These are phyloP conservation scores for Xylariaceae sp. DNA, from an alignment of 2,329 filamentous ascomycete genomes.

Conservation along the genomic window DNA sequence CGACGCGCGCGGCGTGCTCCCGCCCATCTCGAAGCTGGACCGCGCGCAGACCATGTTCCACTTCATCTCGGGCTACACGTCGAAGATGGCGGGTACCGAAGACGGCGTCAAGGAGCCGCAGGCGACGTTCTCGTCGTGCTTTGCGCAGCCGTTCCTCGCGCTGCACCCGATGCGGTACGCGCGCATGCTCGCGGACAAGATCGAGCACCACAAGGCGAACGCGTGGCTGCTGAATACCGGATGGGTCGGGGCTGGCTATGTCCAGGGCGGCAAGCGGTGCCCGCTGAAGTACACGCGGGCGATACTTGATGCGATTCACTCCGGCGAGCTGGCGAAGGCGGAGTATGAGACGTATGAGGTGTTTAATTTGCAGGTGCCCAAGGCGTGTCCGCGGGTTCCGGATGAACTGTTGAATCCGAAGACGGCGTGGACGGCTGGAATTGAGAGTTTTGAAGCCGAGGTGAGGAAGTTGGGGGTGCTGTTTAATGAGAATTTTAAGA, in stretches of 20 bases:
- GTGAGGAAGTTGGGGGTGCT: slow-evolving; percentile 84
- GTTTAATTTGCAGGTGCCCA: slow-evolving; percentile 97
- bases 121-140: slow-evolving; percentile 98
- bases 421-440: slow-evolving; percentile 81
- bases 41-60: slow-evolving; percentile 99
- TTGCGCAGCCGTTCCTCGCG: slow-evolving; percentile 97
- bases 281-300: slow-evolving; percentile 98
- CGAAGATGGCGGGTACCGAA: slow-evolving; percentile 99
- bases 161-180: slow-evolving; percentile 99
- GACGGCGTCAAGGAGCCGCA: slow-evolving; percentile 95
- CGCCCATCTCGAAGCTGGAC: slow-evolving; percentile 95
- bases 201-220: slow-evolving; percentile 87
- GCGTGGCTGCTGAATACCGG: slow-evolving; percentile 88
- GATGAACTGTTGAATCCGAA: slow-evolving; percentile 90
- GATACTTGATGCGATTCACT: slow-evolving; percentile 97
- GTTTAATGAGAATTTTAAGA: slow-evolving; percentile 97
- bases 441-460: slow-evolving; percentile 74
- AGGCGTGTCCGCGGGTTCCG: slow-evolving; percentile 81
- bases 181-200: slow-evolving; percentile 98
- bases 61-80: slow-evolving; percentile 99
- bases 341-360: slow-evolving; percentile 94
- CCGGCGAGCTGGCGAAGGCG: slow-evolving; percentile 83
- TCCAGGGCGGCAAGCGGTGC: slow-evolving; percentile 92
- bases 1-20: slow-evolving; percentile 93
- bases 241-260: slow-evolving; percentile 71